A percentile compares a stretch with the other conserved stretches of the same genome.
Conservation (phyloP, 2,329 filamentous ascomycete genomes). For the Fusarium scirpi region DNA sequence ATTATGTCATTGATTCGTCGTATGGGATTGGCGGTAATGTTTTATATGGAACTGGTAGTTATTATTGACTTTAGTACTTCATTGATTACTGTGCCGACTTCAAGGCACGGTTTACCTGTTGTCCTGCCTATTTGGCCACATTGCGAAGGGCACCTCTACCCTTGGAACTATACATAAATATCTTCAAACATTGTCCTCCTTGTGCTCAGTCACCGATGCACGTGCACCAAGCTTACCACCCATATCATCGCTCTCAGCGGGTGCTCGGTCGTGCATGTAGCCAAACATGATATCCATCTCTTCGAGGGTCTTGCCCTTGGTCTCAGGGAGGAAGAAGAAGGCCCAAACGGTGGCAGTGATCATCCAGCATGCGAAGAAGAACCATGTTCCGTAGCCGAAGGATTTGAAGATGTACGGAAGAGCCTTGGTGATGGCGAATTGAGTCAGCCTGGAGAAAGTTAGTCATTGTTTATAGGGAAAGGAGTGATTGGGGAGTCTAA, state of each 20-base stretch:
- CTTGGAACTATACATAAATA: neutral
- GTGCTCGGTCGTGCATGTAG: slow-evolving; percentile 39
- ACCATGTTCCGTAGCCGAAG: slow-evolving; percentile 64
- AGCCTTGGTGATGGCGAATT: slow-evolving; percentile 59
- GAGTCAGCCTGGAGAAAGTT: slow-evolving; percentile 45
- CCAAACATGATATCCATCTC: slow-evolving; percentile 60
- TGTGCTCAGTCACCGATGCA: slow-evolving; percentile 36
- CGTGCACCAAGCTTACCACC: slow-evolving; percentile 27
- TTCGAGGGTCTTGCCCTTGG: slow-evolving; percentile 66
- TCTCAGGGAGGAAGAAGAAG: slow-evolving; percentile 66
- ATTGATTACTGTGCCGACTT: neutral
- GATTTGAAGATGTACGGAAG: slow-evolving; percentile 59
- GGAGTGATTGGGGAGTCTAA: neutral
- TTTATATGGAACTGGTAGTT: neutral
- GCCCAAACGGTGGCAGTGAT: slow-evolving; percentile 61
- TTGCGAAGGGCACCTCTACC: neutral
- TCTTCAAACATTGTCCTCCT: slow-evolving; percentile 35
- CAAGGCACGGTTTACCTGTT: neutral
- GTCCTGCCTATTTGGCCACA: neutral
- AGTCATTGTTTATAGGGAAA: neutral
- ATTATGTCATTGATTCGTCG: fast-evolving
- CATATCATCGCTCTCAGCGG: slow-evolving; percentile 27
- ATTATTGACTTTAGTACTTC: neutral
- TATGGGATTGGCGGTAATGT: no score
- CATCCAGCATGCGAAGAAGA: slow-evolving; percentile 68